Conservation (phyloP, 73 alveolate species). For the Paramecium octaurelia region DNA sequence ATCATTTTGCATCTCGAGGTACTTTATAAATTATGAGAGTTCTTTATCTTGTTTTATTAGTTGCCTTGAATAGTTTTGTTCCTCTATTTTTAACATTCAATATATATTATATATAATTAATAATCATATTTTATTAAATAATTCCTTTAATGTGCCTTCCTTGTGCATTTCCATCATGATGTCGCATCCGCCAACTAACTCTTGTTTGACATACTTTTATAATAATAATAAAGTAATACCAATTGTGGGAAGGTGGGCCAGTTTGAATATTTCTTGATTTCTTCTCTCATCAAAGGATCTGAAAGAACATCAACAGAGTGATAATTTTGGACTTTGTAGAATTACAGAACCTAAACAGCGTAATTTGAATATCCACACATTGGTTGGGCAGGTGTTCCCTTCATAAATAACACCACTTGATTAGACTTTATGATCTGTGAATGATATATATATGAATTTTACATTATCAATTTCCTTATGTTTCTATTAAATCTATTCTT, state of each 20-base stretch:
- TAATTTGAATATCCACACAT: constrained; percentile 85
- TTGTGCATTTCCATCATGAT: constrained; percentile 84
- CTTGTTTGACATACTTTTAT: constrained; percentile 59
- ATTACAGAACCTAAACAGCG: constrained; percentile 72
- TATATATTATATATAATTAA: not conserved
- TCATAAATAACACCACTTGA: constrained; percentile 85
- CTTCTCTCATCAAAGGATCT: constrained; percentile 73
- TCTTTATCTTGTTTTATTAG: constrained; percentile 10
- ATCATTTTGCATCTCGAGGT: not conserved
- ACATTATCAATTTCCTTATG: not conserved
- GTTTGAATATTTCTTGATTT: constrained; percentile 79
- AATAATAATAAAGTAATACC: not conserved
- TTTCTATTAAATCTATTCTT: not conserved
- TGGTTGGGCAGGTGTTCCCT: constrained; percentile 84
- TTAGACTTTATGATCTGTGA: constrained; percentile 46
- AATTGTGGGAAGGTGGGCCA: constrained; percentile 93
- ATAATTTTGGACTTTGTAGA: constrained; percentile 57
- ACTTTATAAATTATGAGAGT: constrained; percentile 14
- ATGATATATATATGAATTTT: not conserved
- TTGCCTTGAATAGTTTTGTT: constrained; percentile 8
- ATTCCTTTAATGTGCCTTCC: constrained; percentile 78
- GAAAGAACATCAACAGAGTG: constrained; percentile 73
- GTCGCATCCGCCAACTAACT: constrained; percentile 87
- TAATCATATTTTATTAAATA: constrained; percentile 56
- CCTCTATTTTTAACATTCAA: constrained; percentile 20